Base-by-base conservation (phyloP, 495 filamentous ascomycete species). In the Viridothelium virens region DNA sequence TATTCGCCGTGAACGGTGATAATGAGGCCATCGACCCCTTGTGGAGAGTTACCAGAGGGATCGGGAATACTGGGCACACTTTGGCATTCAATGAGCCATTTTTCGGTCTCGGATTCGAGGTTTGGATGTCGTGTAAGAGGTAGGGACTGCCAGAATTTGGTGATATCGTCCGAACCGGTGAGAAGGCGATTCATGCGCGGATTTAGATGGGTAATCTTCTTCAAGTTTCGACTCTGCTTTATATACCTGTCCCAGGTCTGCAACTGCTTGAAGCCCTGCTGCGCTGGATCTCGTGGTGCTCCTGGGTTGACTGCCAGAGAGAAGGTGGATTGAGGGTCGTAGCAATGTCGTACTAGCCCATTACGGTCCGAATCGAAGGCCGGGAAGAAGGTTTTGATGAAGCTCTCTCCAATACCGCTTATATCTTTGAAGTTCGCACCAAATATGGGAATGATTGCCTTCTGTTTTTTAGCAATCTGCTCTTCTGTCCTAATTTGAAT, bases 1-100 rank as follows among this genome's bases (percentile, higher is more conserved):
- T 90, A 96, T 70, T 92, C 88, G 64, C 92, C 89, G 68, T 93
- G 87, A 39, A 94, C 82, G 56, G 83, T 89, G 71, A 96, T 85
- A 31, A 92, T 81, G 66, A 96, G 81, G 37, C 92, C 92, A 61
- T 85, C 86, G 25, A 91, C 89, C 14, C 88, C 89, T 16, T 76
- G 76, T 4, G 78, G 71, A 63, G 80, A 86, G 63, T 87, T 83
- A 10, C 88, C 86, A n/a, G 82, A 78, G 2, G 85, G 85, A 69
- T 96, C 90, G 0, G 84, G 82, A 12, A 94, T 81, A 38, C 87
- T 84, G 2, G 87, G 86, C 3, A 92, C 79, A 9, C 87, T 84
- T 68, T 91, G 86, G 70, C 91, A 92, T 73, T 97, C 92, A 65
- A 96, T 83, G 38, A 89, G 80, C 82, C 89, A 96, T 66, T 90